Evolutionary conservation across 2,329 filamentous ascomycete species (phyloP).

Genomic region (Elsinoe arachidis): DNA sequence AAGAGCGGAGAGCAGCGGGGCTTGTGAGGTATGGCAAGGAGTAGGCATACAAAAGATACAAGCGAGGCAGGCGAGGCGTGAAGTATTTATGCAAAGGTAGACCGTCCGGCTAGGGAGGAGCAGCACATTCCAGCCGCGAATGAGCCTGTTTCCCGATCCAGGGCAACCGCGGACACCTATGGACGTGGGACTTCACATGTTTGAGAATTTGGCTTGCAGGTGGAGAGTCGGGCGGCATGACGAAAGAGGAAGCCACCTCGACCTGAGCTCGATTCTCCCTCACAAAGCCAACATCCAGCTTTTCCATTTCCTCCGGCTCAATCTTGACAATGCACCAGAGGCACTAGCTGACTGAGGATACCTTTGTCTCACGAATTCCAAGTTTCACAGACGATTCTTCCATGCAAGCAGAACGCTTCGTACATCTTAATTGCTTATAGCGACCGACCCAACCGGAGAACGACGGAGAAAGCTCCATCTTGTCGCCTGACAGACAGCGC

Average conservation of each 20-base stretch:
- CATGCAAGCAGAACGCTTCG: neutral
- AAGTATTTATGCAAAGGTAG: too few relatives aligned
- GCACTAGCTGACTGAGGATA: neutral
- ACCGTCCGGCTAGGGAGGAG: too few relatives aligned
- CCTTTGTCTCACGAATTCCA: neutral
- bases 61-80: too few relatives aligned
- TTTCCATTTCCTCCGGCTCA: neutral
- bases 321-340: neutral
- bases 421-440: neutral
- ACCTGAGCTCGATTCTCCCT: neutral
- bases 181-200: constrained; percentile 9
- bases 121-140: too few relatives aligned
- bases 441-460: neutral
- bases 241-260: constrained; percentile 13
- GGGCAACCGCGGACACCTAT: too few relatives aligned
- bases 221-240: neutral
- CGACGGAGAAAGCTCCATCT: constrained; percentile 1
- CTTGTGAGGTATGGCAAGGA: too few relatives aligned
- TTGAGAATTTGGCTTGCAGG: neutral
- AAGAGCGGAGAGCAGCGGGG: too few relatives aligned
- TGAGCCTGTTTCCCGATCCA: too few relatives aligned
- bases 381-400: neutral
- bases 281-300: constrained; percentile 5
- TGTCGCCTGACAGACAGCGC: neutral
- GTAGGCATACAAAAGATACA: too few relatives aligned